Conservation (phyloP, 1,284 basidiomycete genomes). For the Austropuccinia psidii region DNA sequence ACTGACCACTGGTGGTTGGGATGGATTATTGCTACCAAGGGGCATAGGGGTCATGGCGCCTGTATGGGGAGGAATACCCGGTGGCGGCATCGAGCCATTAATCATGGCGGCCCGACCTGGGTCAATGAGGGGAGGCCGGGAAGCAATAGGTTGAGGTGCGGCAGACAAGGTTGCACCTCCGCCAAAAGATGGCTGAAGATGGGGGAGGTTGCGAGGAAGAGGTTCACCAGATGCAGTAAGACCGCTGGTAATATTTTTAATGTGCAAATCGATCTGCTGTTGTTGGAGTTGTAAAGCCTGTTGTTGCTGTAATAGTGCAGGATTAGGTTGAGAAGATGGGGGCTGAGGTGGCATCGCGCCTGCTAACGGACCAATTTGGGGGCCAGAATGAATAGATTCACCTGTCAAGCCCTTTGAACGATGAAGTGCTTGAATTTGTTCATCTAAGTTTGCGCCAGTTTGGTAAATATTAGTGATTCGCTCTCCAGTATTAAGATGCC, state of each 20-base stretch:
- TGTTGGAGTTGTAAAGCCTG: conserved; percentile 65
- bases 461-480: conserved; percentile 83
- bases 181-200: conserved; percentile 29
- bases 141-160: conserved; percentile 44
- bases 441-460: conserved; percentile 80
- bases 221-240: conserved; percentile 52
- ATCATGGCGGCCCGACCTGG: conserved; percentile 35
- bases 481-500: conserved; percentile 81
- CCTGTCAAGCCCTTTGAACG: conserved; percentile 67
- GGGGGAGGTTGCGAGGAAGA: conserved; percentile 29
- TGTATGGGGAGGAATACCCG: not conserved
- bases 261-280: conserved; percentile 72
- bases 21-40: not conserved
- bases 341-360: conserved; percentile 42
- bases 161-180: conserved; percentile 42
- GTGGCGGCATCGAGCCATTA: conserved; percentile 9
- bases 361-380: conserved; percentile 63
- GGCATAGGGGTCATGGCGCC: not conserved
- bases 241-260: conserved; percentile 52
- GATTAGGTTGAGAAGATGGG: conserved; percentile 55
- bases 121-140: conserved; percentile 57
- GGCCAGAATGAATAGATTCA: conserved; percentile 53
- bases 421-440: conserved; percentile 88
- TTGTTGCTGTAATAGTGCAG: conserved; percentile 52
- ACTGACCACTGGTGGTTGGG: not conserved